Percentiles rank a stretch among this genome's conserved stretches.
Conservation (phyloP, 2,329 filamentous ascomycete species). For the Podosphaera aphanis region DNA sequence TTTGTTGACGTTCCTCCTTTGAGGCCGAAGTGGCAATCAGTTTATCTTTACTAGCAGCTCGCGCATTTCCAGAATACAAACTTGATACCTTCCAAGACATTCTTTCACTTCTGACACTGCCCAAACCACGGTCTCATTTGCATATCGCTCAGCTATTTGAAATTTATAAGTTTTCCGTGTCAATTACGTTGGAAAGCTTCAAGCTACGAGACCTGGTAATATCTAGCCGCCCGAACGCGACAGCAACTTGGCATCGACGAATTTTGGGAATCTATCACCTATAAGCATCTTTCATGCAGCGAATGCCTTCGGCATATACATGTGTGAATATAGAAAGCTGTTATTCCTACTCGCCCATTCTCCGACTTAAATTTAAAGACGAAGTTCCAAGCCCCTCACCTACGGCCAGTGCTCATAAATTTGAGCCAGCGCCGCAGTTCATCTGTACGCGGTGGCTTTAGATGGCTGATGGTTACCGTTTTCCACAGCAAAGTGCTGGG, state of each 20-base stretch:
- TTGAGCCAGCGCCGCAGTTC: conserved; percentile 9
- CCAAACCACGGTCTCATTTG: neutral
- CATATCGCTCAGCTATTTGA: neutral
- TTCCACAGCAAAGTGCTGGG: conserved; percentile 33
- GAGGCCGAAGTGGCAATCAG: no score
- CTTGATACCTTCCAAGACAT: neutral
- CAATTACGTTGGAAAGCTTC: neutral
- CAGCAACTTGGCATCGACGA: neutral
- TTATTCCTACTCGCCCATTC: conserved; percentile 12
- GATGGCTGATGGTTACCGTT: conserved; percentile 48
- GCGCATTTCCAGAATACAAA: neutral
- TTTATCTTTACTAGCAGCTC: neutral
- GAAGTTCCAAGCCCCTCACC: conserved; percentile 1
- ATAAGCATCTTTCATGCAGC: conserved; percentile 13
- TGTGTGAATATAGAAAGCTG: conserved; percentile 17
- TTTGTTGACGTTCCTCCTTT: no score
- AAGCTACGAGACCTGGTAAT: neutral
- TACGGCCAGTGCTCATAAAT: conserved; percentile 9
- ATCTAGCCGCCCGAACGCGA: neutral
- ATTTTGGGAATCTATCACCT: neutral
- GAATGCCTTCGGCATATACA: conserved; percentile 12
- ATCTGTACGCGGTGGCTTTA: conserved; percentile 20
- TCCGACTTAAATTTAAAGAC: conserved; percentile 9
- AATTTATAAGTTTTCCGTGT: neutral
- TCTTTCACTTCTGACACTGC: neutral